Evolutionary conservation across 441 rosid genomes (phyloP).

Genomic region (Aleurites moluccanus): DNA sequence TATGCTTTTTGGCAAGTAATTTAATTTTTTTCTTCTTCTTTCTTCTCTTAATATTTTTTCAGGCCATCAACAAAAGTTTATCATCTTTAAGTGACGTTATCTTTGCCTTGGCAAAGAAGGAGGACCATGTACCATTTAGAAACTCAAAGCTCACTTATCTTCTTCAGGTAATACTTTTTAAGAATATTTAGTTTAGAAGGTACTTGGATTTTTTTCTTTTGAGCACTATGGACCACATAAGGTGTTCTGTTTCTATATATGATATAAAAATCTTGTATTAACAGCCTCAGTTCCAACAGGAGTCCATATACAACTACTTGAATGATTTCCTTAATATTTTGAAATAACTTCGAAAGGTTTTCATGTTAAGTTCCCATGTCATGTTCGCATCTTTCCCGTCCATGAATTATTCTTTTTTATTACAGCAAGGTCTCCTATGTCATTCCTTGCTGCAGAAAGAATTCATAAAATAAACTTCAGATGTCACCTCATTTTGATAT

Average conservation of each 20-base stretch:
- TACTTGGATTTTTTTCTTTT: not conserved
- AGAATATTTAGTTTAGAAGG: not conserved
- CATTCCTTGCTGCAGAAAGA: not conserved
- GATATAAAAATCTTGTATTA: not conserved
- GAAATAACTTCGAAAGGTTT: not conserved
- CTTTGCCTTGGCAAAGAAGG: slow-evolving; percentile 93
- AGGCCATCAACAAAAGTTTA: slow-evolving; percentile 95
- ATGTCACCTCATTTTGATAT: not conserved
- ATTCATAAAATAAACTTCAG: not conserved
- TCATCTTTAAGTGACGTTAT: slow-evolving; percentile 90
- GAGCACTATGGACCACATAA: not conserved
- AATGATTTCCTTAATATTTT: too few relatives aligned
- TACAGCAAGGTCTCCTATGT: not conserved
- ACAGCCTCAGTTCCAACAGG: too few relatives aligned
- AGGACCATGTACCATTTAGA: slow-evolving; percentile 93
- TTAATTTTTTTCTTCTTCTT: slow-evolving; percentile 1
- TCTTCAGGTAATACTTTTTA: slow-evolving; percentile 66
- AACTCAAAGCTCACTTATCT: slow-evolving; percentile 96
- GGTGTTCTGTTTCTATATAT: not conserved
- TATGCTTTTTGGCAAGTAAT: not conserved
- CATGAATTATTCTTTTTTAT: not conserved
- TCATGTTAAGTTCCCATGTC: not conserved
- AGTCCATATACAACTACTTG: too few relatives aligned
- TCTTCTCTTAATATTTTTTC: slow-evolving; percentile 21
- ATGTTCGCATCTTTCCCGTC: not conserved